These are phyloP conservation scores for Gossypium davidsonii DNA, from an alignment of 441 rosid species.

Conservation along the genomic window DNA sequence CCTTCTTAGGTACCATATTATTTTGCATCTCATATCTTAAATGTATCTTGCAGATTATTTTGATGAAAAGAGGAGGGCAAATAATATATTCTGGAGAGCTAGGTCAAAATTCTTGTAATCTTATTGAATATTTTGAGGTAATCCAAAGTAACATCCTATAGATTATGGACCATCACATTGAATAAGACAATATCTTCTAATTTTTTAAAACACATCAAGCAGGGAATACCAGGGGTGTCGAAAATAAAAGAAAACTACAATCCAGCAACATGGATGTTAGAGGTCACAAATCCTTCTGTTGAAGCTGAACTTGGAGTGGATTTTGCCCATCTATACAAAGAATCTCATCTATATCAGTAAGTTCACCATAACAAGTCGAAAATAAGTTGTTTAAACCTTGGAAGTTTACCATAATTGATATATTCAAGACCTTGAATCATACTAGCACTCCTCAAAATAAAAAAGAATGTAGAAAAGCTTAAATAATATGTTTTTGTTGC, in stretches of 20 bases:
- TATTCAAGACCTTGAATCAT: not conserved
- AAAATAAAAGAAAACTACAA: conserved; percentile 29
- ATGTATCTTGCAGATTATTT: conserved; percentile 28
- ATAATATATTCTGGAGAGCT: conserved; percentile 34
- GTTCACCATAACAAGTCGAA: conserved; percentile 15
- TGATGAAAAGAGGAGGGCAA: conserved; percentile 39
- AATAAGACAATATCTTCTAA: not conserved
- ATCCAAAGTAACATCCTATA: not conserved
- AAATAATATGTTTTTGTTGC: not conserved
- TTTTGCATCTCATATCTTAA: not conserved
- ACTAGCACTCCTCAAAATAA: not conserved
- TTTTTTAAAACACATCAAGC: not conserved
- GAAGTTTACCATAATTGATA: not conserved
- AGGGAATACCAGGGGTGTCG: conserved; percentile 30
- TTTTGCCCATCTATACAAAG: conserved; percentile 21
- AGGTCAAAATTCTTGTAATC: conserved; percentile 30
- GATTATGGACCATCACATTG: not conserved
- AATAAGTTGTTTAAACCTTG: not conserved
- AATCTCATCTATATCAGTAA: conserved; percentile 24
- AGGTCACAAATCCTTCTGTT: conserved; percentile 23
- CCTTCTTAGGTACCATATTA: not conserved
- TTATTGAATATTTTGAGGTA: conserved; percentile 39
- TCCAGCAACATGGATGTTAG: conserved; percentile 43
- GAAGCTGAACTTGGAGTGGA: conserved; percentile 32
- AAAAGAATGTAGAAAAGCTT: not conserved